These are phyloP conservation scores for Actinomucor elegans DNA, from an alignment of 371 early-diverging fungal species.

Conservation along the genomic window DNA sequence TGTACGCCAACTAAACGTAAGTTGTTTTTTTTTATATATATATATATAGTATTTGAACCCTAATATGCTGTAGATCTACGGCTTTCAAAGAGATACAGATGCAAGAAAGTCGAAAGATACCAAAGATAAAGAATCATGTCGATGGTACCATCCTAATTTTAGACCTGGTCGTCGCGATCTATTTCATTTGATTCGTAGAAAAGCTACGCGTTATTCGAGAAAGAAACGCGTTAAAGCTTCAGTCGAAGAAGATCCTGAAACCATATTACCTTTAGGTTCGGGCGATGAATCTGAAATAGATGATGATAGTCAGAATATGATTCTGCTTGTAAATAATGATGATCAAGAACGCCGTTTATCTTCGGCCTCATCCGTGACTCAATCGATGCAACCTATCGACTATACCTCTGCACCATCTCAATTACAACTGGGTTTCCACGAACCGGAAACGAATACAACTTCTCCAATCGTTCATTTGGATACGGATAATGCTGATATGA, in stretches of 20 bases:
- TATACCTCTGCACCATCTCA: constrained; percentile 7
- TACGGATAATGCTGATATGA: background rate
- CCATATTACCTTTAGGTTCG: constrained; percentile 36
- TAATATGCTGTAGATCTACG: constrained; percentile 47
- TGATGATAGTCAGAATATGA: constrained; percentile 5
- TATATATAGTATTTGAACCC: no score
- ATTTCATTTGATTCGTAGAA: constrained; percentile 49
- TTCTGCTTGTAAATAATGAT: background rate
- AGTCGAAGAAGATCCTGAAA: constrained; percentile 37
- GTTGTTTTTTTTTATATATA: no score
- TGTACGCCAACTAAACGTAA: constrained; percentile 57
- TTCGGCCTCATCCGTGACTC: constrained; percentile 16
- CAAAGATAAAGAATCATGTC: constrained; percentile 50
- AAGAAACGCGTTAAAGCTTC: constrained; percentile 27
- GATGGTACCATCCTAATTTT: constrained; percentile 54
- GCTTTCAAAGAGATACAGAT: constrained; percentile 57
- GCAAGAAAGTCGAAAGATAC: constrained; percentile 56
- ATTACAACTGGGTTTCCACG: constrained; percentile 11
- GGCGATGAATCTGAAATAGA: constrained; percentile 39
- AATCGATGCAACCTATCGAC: background rate
- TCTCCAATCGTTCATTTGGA: background rate
- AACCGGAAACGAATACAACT: constrained; percentile 1
- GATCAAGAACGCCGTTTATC: constrained; percentile 7
- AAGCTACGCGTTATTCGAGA: constrained; percentile 40
- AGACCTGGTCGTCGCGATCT: constrained; percentile 48